Evolutionary conservation across 305 asterid species (phyloP).

Genomic region (Salvia sclarea): DNA sequence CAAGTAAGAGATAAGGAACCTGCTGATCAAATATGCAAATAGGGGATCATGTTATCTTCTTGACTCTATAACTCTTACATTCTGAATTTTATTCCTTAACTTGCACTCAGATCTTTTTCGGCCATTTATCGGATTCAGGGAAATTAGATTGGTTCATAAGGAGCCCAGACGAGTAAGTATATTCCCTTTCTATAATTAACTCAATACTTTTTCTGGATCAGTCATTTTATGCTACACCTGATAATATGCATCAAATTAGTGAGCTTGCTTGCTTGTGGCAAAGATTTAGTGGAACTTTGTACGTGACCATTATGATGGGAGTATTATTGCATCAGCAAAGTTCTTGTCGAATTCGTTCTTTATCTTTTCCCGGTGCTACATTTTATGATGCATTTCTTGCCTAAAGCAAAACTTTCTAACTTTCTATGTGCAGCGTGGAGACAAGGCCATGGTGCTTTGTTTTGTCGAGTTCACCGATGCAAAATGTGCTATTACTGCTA

Average conservation of each 20-base stretch:
- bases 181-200: background rate
- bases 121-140: conserved; percentile 74
- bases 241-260: background rate
- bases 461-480: conserved; percentile 74
- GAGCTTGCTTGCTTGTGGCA: background rate
- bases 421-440: conserved; percentile 56
- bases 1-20: background rate
- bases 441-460: conserved; percentile 71
- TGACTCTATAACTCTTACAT: background rate
- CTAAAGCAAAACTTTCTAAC: background rate
- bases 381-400: conserved; percentile 2
- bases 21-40: background rate
- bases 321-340: background rate
- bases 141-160: conserved; percentile 68
- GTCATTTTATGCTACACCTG: background rate
- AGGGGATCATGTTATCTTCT: background rate
- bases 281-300: background rate
- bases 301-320: background rate
- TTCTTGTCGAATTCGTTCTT: background rate
- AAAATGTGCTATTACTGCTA: conserved; percentile 65
- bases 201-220: background rate
- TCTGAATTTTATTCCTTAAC: conserved; percentile 44
- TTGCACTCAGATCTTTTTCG: conserved; percentile 62
- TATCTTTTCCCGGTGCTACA: background rate
- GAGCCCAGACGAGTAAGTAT: conserved; percentile 68